Conservation (phyloP, 1,139 yeast species). For the Nakaseomyces delphensis region DNA sequence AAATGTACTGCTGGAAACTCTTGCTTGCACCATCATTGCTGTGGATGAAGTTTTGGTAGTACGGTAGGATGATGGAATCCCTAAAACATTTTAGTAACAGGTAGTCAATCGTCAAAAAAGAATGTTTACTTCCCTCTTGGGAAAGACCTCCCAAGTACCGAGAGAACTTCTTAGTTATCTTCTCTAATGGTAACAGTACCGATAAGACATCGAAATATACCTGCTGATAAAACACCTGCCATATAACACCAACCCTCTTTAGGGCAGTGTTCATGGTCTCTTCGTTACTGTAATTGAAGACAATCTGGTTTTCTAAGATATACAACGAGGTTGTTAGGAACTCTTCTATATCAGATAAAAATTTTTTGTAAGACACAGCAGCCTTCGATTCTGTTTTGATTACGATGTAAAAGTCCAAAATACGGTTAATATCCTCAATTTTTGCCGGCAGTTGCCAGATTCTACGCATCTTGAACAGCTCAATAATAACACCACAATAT, state of each 20-base stretch:
- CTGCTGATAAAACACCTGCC: slow-evolving; percentile 47
- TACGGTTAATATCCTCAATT: slow-evolving; percentile 33
- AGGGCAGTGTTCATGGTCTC: slow-evolving; percentile 22
- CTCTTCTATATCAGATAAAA: slow-evolving; percentile 39
- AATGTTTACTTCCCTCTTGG: slow-evolving; percentile 32
- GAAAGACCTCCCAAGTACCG: slow-evolving; percentile 24
- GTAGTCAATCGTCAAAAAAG: slow-evolving; percentile 27
- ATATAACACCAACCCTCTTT: slow-evolving; percentile 34
- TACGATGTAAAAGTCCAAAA: slow-evolving; percentile 29
- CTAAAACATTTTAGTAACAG: slow-evolving; percentile 38
- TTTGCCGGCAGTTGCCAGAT: slow-evolving; percentile 31
- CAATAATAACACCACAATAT: slow-evolving; percentile 25
- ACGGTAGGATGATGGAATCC: slow-evolving; percentile 39
- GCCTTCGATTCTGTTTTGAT: slow-evolving; percentile 19
- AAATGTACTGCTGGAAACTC: slow-evolving; percentile 21
- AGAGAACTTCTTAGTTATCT: slow-evolving; percentile 14
- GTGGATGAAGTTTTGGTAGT: slow-evolving; percentile 33
- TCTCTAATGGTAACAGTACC: slow-evolving; percentile 48
- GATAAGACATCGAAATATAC: slow-evolving; percentile 50
- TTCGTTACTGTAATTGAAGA: slow-evolving; percentile 22
- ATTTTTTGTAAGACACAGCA: slow-evolving; percentile 15
- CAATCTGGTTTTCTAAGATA: slow-evolving; percentile 34
- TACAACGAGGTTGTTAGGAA: slow-evolving; percentile 37
- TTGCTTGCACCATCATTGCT: slow-evolving; percentile 22
- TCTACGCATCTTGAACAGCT: slow-evolving; percentile 26